phyloP scores from a whole-genome alignment of 306 rosid genomes.

The Lathyrus sativus region DNA sequence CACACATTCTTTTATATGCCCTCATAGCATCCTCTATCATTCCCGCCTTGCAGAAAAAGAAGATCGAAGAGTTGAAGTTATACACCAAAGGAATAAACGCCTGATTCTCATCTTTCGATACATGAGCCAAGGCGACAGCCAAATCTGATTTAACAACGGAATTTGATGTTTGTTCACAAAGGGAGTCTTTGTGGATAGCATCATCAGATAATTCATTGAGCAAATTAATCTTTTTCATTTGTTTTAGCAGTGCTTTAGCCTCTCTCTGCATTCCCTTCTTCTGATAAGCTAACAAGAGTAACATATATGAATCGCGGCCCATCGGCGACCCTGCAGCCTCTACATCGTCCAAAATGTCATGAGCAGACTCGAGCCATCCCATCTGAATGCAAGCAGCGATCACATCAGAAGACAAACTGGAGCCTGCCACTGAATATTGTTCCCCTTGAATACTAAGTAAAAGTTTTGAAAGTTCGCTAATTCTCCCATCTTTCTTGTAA shows the following conservation, averaged over 20 bases:
- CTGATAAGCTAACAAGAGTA: conserved; percentile 65
- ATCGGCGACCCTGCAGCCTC: conserved; percentile 54
- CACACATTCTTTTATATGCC: conserved; percentile 73
- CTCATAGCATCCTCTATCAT: conserved; percentile 74
- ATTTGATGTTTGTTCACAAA: conserved; percentile 26
- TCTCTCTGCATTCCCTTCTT: conserved; percentile 61
- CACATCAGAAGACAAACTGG: conserved; percentile 57
- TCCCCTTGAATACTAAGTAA: conserved; percentile 54
- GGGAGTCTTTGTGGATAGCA: conserved; percentile 33
- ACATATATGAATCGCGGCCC: conserved; percentile 42
- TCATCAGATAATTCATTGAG: conserved; percentile 43
- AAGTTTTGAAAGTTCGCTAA: conserved; percentile 67
- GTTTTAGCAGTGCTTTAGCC: conserved; percentile 67
- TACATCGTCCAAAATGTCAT: conserved; percentile 82
- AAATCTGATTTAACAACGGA: conserved; percentile 42
- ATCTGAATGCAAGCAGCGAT: conserved; percentile 68
- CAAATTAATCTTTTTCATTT: conserved; percentile 55
- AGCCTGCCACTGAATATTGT: conserved; percentile 51
- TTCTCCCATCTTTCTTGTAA: conserved; percentile 53
- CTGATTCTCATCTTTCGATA: conserved; percentile 45
- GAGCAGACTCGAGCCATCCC: conserved; percentile 89
- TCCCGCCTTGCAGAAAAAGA: conserved; percentile 81
- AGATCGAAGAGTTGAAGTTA: conserved; percentile 72
- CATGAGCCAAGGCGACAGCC: conserved; percentile 53
- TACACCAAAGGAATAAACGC: conserved; percentile 42